A percentile compares a stretch with the other conserved stretches of the same genome.
These are phyloP conservation scores for Castanea crenata DNA, from an alignment of 306 rosid genomes.

Conservation along the genomic window DNA sequence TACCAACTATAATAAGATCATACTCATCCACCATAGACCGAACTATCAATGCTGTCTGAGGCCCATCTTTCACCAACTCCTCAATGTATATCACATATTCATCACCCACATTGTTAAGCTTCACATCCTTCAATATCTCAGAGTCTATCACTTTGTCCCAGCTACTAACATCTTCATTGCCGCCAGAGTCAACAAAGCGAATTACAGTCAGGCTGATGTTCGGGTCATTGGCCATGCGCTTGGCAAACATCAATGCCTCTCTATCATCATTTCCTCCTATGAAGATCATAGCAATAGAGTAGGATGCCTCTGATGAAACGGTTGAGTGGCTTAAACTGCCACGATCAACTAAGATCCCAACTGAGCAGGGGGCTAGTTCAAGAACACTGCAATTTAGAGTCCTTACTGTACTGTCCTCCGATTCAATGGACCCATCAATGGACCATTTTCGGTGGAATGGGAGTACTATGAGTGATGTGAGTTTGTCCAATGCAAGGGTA, in stretches of 20 bases:
- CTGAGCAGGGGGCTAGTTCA: constrained; percentile 50
- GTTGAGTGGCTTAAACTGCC: neutral
- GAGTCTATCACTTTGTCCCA: constrained; percentile 21
- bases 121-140: constrained; percentile 21
- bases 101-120: neutral
- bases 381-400: constrained; percentile 37
- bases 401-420: constrained; percentile 34
- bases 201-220: constrained; percentile 28
- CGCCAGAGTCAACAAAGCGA: constrained; percentile 19
- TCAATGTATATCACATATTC: constrained; percentile 18
- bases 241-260: constrained; percentile 50
- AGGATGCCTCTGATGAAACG: neutral
- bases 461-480: constrained; percentile 40
- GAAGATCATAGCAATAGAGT: constrained; percentile 36
- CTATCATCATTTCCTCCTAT: constrained; percentile 56
- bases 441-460: constrained; percentile 57
- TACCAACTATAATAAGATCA: constrained; percentile 62
- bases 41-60: constrained; percentile 26
- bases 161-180: neutral
- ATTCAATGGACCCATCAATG: constrained; percentile 32
- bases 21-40: constrained; percentile 27
- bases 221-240: constrained; percentile 20
- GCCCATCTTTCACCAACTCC: constrained; percentile 13
- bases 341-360: constrained; percentile 43
- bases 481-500: constrained; percentile 46